phyloP scores from a whole-genome alignment of 768 basidiomycete species.

The Peribolospora baueri region DNA sequence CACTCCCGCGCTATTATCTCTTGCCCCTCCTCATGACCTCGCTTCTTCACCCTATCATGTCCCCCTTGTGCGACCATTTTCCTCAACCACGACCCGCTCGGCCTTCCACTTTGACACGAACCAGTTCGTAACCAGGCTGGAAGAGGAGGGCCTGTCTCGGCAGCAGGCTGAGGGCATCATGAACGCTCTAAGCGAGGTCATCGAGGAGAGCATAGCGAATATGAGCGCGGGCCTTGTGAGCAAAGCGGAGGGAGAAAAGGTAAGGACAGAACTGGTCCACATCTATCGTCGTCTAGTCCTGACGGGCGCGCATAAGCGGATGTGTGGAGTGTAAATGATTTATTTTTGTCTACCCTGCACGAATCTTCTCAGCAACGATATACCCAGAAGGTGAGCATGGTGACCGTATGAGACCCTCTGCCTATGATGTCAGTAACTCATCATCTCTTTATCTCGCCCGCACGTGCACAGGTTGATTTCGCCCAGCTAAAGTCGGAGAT shows the following conservation, averaged over 20 bases:
- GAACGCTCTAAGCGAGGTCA: slow-evolving; percentile 86
- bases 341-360: neutral
- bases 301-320: neutral
- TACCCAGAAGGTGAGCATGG: slow-evolving; percentile 40
- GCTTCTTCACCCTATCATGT: too few species aligned
- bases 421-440: neutral
- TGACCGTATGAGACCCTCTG: neutral
- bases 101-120: slow-evolving; percentile 68
- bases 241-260: slow-evolving; percentile 90
- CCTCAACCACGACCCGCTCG: too few species aligned
- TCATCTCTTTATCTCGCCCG: neutral
- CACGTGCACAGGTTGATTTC: slow-evolving; percentile 45
- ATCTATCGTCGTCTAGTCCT: neutral
- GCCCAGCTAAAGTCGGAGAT: slow-evolving; percentile 89
- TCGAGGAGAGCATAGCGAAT: slow-evolving; percentile 85
- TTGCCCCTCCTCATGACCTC: too few species aligned
- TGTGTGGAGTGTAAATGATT: too few species aligned
- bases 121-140: slow-evolving; percentile 72
- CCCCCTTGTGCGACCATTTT: too few species aligned
- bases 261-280: slow-evolving; percentile 16
- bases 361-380: slow-evolving; percentile 42
- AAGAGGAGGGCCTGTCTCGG: slow-evolving; percentile 45
- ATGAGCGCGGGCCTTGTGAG: slow-evolving; percentile 94
- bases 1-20: too few species aligned
- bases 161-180: slow-evolving; percentile 85